phyloP scores from a whole-genome alignment of 176 grass and related monocot species.

The Panicum miliaceum region DNA sequence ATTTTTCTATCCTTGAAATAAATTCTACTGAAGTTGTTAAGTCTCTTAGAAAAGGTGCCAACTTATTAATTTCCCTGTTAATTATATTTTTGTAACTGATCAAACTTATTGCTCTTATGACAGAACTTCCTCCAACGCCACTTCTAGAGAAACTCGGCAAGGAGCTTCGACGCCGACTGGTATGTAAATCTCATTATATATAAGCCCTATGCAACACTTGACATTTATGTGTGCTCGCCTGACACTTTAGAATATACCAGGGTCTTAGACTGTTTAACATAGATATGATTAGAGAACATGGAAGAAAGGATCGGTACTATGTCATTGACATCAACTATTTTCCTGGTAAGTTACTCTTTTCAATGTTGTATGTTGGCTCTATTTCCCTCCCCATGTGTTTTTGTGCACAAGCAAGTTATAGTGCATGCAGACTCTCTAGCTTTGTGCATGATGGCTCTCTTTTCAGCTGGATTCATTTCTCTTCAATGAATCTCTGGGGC shows the following conservation, averaged over 20 bases:
- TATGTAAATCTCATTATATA: constrained; percentile 39
- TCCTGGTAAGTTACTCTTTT: constrained; percentile 52
- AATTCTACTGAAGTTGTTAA: neutral
- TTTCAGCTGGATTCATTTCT: neutral
- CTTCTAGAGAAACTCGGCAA: constrained; percentile 80
- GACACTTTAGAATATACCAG: constrained; percentile 45
- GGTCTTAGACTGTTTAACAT: constrained; percentile 85
- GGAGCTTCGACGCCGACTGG: constrained; percentile 70
- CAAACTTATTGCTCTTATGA: constrained; percentile 28
- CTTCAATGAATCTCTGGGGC: neutral
- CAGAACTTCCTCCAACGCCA: constrained; percentile 75
- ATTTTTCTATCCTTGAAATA: neutral
- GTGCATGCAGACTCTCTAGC: neutral
- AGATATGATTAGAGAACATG: constrained; percentile 85
- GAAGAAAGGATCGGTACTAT: constrained; percentile 75
- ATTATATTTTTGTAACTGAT: constrained; percentile 20
- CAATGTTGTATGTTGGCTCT: constrained; percentile 11
- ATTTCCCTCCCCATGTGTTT: neutral
- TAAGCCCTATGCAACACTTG: neutral
- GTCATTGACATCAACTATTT: constrained; percentile 96
- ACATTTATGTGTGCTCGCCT: constrained; percentile 21
- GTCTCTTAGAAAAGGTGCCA: neutral
- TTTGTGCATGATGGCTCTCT: neutral
- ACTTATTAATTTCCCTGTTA: constrained; percentile 32
- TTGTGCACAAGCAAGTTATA: neutral